Conservation (phyloP, 192 early-diverging fungal genomes). For the Podila minutissima region DNA sequence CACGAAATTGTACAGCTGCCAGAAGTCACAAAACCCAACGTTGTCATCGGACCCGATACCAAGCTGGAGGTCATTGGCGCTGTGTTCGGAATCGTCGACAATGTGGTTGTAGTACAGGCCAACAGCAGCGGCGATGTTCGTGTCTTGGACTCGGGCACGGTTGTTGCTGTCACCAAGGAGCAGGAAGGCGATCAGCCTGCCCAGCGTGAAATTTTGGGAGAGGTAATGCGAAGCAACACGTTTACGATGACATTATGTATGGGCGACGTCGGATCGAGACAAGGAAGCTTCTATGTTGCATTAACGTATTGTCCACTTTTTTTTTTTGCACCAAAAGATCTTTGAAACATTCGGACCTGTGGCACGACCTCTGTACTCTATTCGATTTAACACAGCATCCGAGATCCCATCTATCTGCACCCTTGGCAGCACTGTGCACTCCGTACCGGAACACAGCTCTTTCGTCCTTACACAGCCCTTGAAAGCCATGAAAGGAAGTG, state of each 20-base stretch:
- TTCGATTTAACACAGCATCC: conserved; percentile 72
- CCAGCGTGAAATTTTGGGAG: conserved; percentile 71
- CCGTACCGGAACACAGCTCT: conserved; percentile 67
- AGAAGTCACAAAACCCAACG: conserved; percentile 52
- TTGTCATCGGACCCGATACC: conserved; percentile 58
- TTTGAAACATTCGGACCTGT: conserved; percentile 97
- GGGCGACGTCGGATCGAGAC: background rate
- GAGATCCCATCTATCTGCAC: conserved; percentile 67
- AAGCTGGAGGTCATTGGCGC: conserved; percentile 68
- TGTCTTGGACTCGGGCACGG: conserved; percentile 81
- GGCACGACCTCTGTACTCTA: conserved; percentile 79
- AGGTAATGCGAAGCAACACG: conserved; percentile 51
- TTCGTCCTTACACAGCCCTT: conserved; percentile 75
- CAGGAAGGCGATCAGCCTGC: conserved; percentile 26
- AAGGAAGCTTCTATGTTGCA: background rate
- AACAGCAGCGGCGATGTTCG: conserved; percentile 51
- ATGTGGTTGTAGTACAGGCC: conserved; percentile 75
- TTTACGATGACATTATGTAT: background rate
- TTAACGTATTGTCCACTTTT: background rate
- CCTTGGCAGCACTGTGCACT: conserved; percentile 67
- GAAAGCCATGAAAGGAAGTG: conserved; percentile 78
- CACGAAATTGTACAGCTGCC: conserved; percentile 70
- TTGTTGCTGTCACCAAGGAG: conserved; percentile 58
- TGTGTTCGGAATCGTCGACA: conserved; percentile 76
- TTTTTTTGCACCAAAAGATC: conserved; percentile 61